Evolutionary conservation across 352 stramenopile genomes (phyloP).

Genomic region (Pythium sukuiense): DNA sequence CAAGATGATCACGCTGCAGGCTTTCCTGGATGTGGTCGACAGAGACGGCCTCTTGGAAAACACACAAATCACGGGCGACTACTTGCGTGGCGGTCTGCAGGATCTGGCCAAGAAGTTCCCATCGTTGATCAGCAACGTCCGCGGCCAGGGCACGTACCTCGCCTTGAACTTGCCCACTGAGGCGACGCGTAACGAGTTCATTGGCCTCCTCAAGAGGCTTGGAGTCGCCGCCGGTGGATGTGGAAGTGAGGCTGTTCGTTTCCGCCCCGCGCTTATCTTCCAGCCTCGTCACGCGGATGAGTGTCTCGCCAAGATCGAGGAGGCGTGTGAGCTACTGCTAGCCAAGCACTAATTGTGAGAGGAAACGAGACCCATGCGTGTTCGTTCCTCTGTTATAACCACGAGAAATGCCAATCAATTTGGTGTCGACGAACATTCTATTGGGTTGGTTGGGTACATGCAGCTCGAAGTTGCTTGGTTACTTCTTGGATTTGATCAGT

Average conservation of each 20-base stretch:
- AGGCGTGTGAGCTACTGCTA: conserved; percentile 42
- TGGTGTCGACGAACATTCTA: background rate
- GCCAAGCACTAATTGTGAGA: conserved; percentile 4
- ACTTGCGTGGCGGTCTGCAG: conserved; percentile 54
- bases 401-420: background rate
- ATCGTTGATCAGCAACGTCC: conserved; percentile 65
- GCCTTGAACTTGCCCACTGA: conserved; percentile 75
- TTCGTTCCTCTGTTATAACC: background rate
- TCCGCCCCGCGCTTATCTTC: conserved; percentile 77
- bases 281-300: conserved; percentile 74
- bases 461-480: conserved; percentile 19
- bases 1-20: conserved; percentile 83
- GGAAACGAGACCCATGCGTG: too few relatives aligned
- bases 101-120: conserved; percentile 52
- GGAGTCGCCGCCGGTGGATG: conserved; percentile 70
- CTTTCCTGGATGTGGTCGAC: conserved; percentile 67
- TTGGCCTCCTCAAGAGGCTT: conserved; percentile 54
- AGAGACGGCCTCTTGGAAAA: conserved; percentile 68
- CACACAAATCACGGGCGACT: conserved; percentile 67
- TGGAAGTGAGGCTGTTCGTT: conserved; percentile 66
- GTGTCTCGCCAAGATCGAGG: conserved; percentile 70
- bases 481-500: conserved; percentile 69
- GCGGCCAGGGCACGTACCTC: conserved; percentile 77
- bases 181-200: conserved; percentile 61
- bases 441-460: background rate